These are phyloP conservation scores for Capsicum baccatum DNA, from an alignment of 257 asterid species.

Conservation along the genomic window DNA sequence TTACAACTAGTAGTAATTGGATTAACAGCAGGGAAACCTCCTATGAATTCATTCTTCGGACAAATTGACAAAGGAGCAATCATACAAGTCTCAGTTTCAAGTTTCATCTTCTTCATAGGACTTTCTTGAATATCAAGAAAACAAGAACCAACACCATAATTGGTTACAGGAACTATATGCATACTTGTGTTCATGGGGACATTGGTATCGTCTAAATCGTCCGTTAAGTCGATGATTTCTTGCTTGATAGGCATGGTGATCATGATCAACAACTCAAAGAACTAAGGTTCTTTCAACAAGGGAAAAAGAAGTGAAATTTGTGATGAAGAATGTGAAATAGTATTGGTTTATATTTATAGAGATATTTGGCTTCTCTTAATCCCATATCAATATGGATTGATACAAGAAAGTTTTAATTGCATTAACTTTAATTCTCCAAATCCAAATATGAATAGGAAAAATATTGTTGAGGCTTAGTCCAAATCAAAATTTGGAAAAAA, in stretches of 20 bases:
- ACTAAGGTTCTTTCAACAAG: too few relatives aligned
- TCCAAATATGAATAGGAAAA: too few relatives aligned
- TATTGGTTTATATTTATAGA: too few relatives aligned
- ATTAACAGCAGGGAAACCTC: conserved; percentile 49
- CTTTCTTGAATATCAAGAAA: neutral
- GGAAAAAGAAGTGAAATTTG: too few relatives aligned
- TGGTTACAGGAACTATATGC: neutral
- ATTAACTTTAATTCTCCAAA: too few relatives aligned
- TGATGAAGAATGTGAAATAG: too few relatives aligned
- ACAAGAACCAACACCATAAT: neutral
- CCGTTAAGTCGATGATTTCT: conserved; percentile 7
- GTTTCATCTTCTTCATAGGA: conserved; percentile 11
- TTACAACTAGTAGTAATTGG: neutral
- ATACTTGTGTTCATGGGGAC: neutral
- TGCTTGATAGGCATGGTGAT: conserved; percentile 17
- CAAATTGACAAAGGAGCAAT: neutral
- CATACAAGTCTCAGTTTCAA: neutral
- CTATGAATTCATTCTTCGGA: neutral
- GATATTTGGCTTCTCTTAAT: too few relatives aligned
- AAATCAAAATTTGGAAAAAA: too few relatives aligned
- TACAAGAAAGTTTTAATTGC: too few relatives aligned
- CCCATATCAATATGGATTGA: too few relatives aligned
- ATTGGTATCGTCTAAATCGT: neutral
- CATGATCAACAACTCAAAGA: too few relatives aligned
- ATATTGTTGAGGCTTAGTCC: too few relatives aligned